Base-by-base conservation (phyloP, 2,329 filamentous ascomycete species). In the Incumbomyces lentus region DNA sequence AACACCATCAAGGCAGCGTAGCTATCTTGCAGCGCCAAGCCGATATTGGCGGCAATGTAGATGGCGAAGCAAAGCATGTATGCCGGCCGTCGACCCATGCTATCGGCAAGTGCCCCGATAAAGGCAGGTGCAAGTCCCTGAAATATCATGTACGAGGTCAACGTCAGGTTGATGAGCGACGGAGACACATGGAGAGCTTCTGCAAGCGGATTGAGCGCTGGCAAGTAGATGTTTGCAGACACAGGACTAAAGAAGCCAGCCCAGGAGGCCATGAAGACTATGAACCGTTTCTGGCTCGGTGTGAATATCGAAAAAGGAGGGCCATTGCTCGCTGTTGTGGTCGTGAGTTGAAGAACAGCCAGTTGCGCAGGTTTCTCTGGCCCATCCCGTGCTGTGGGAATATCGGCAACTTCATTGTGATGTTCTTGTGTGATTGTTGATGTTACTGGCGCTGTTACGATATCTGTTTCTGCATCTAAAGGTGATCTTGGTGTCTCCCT, bases 61-160 rank as follows among this genome's bases (percentile, higher is more conserved):
- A 71, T 60, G 16, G 60, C 45, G 49, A 72, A 70, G 41, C 66
- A 68, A 32, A 72, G 54, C 13, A 18, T 26, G 55, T 74, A 75
- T 4, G 70, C 70, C 8, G 72, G 71, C 47, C 73, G 63, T 47
- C 73, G 62, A 14, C 73, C 73, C 37, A 65, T 65, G 43, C 66
- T 69, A 52, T 76, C 73, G 2, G 71, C 67, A 35, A 75, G 66
- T 37, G 70, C 70, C 2, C 70, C 73, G 48, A 74, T 64, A 14
- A 75, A 64, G 53, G 72, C 70, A 26, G 73, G 73, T 1, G 70
- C 68, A 12, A 78, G 60, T 2, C 71, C 75, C 64, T 78, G 74
- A 30, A 74, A 67, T 33, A 75, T 71, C 54, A 57, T 57, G 31
- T 53, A 53, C 7, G 62, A 61, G 1, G 63, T 64, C 42, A 64